Base-by-base conservation (phyloP, 2,329 filamentous ascomycete genomes). In the Trichophyton mentagrophytes region DNA sequence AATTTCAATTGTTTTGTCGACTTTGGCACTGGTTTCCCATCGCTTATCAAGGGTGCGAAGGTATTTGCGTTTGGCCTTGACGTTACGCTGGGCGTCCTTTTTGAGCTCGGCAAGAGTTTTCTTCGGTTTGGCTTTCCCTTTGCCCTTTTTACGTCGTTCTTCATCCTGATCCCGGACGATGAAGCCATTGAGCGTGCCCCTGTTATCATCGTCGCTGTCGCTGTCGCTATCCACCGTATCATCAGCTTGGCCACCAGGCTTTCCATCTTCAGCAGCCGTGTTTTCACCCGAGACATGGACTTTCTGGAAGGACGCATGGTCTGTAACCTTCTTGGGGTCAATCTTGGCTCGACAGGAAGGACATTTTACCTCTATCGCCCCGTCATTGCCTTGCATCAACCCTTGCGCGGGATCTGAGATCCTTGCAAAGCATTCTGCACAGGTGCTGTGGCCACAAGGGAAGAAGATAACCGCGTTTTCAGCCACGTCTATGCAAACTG, bases 381-480 rank as follows among this genome's bases (percentile, higher is more conserved):
- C 75, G 57, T 88, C 85, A 38, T 84, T 77, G 3, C 85, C 87
- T 61, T 83, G 78, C 30, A 77, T 80, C 47, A 87, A 74, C 15
- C 76, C 77, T 60, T 78, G 76, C 1, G 79, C 73, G 2, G 85
- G 83, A 64, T 89, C 88, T 0, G 80, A 79, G 55, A 95, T 80
- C 60, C 81, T 83, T 4, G 83, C 80, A 63, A 93, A 85, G 69
- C 90, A 96, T 64, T 90, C 86, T 0, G 80, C 76, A 72, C 90
- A 96, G 25, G 85, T 84, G 62, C 86, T 83, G 68, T 96, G 90
- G 1, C 90, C 90, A 68, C 90, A 96, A 0, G 89, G 89, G 58
- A 89, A 79, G 71, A 91, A 86, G 64, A 95, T 88, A 2, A 82
- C 82, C 0, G 89, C 88, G 64, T 91, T 90, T 13, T 81, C 78